Base-by-base conservation (phyloP, 2,329 filamentous ascomycete species). In the Pyricularia grisea region DNA sequence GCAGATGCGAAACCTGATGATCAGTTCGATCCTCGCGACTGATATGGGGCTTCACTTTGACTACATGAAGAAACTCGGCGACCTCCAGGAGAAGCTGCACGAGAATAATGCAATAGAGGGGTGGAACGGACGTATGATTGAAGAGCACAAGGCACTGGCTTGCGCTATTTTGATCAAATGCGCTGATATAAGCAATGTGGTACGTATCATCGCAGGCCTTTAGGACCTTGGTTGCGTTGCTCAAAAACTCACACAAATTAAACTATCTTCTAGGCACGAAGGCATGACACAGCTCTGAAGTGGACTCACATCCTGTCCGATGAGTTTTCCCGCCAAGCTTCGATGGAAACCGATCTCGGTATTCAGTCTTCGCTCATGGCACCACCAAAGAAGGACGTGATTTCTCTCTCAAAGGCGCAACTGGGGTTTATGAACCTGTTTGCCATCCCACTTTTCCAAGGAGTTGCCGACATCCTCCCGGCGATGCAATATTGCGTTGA, bases 31-130 rank as follows among this genome's bases (percentile, higher is more conserved):
- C 70, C 82, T 99, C 28, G 93, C 95, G 2, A 99, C 95, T 0
- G 95, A 99, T 76, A 99, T 99, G 95, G 93, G 93, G 9, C 81
- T 97, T 7, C 95, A 99, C 79, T 97, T 97, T 74, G 93, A 96
- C 74, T 99, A 97, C 78, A 98, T 98, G 93, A 90, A 90, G 75
- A 92, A 91, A 76, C 83, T 98, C 60, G 88, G 87, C n/a, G 89
- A 90, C 71, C 80, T 97, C 67, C 93, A 97, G 78, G 87, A 91
- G 71, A 94, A 91, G 77, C 84, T 96, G 12, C 85, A 88, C 60
- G 87, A 88, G 58, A 89, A 88, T 73, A 83, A 88, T 69, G 85
- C 83, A 67, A 86, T 87, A 4, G 88, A 92, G 69, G 87, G 86
- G 10, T 97, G 93, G 93, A 90, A 90, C 70, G 87, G 87, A 5